A percentile compares a stretch with the other conserved stretches of the same genome.
Conservation (phyloP, 495 filamentous ascomycete genomes). For the Lepraria neglecta region DNA sequence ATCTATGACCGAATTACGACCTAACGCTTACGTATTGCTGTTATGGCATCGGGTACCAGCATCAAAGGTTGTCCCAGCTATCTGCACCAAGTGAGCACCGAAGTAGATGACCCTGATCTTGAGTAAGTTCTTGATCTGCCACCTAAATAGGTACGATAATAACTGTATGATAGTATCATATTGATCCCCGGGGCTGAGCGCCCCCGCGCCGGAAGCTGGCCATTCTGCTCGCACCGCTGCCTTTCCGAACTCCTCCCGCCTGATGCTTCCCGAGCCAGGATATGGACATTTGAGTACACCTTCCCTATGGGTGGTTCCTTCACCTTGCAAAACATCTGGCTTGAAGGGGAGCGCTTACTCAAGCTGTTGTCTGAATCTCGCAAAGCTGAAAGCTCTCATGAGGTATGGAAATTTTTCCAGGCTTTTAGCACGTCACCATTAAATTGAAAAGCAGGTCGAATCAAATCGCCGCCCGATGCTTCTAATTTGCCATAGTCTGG, state of each 20-base stretch:
- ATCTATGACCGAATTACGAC: background rate
- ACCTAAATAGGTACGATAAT: background rate
- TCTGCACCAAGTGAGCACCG: background rate
- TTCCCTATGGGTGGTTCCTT: background rate
- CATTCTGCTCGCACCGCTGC: background rate
- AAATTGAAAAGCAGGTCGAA: background rate
- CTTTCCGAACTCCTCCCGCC: background rate
- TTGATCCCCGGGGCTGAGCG: constrained; percentile 2
- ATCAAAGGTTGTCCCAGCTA: background rate
- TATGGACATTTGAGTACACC: background rate
- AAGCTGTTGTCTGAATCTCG: constrained; percentile 1
- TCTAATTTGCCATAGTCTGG: constrained; percentile 59
- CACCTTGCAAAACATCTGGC: constrained; percentile 2
- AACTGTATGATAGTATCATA: background rate
- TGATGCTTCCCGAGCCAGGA: background rate
- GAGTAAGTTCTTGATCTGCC: background rate
- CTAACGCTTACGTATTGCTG: background rate
- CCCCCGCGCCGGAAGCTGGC: background rate
- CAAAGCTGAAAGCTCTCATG: background rate
- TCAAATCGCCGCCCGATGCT: constrained; percentile 44
- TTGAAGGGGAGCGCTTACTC: background rate
- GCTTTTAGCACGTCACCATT: background rate
- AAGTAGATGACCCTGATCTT: background rate
- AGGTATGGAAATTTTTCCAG: background rate
- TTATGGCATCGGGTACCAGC: background rate